Percentiles rank a stretch among this genome's conserved stretches.
Evolutionary conservation across 768 basidiomycete species (phyloP).

Genomic region (Mycena indigotica): DNA sequence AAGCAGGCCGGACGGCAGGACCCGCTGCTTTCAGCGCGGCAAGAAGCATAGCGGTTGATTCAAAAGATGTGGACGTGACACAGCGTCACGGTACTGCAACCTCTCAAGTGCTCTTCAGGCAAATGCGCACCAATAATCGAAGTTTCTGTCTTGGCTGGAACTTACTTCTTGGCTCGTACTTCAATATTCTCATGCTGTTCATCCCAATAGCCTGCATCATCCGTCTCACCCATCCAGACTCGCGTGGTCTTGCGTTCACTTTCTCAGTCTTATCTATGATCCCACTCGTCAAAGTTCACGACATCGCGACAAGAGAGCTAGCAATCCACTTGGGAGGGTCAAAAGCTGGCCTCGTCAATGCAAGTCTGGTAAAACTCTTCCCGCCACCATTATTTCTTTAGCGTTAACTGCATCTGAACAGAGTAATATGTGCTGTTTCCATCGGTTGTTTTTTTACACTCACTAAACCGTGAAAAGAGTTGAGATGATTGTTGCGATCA

Average conservation of each 20-base stretch:
- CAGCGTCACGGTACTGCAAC: too few relatives aligned
- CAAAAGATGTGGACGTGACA: not conserved
- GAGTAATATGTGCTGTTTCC: slow-evolving; percentile 63
- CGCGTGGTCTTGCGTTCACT: slow-evolving; percentile 10
- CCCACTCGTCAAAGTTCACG: slow-evolving; percentile 57
- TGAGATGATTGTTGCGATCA: slow-evolving; percentile 74
- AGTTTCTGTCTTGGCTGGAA: not conserved
- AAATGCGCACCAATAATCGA: too few relatives aligned
- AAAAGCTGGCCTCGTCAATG: slow-evolving; percentile 78
- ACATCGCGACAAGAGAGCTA: slow-evolving; percentile 73
- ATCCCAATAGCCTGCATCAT: slow-evolving; percentile 17
- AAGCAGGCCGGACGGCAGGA: slow-evolving; percentile 37
- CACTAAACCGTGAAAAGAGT: slow-evolving; percentile 39
- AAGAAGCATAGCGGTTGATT: slow-evolving; percentile 15
- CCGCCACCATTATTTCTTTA: not conserved
- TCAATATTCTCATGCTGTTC: slow-evolving; percentile 17
- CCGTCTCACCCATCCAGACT: slow-evolving; percentile 8
- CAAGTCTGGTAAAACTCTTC: slow-evolving; percentile 76
- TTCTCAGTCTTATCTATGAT: slow-evolving; percentile 55
- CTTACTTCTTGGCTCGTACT: not conserved
- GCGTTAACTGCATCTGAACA: slow-evolving; percentile 26
- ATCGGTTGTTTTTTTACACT: slow-evolving; percentile 6
- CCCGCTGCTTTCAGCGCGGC: slow-evolving; percentile 37
- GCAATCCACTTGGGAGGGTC: slow-evolving; percentile 75
- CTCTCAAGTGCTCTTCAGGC: too few relatives aligned